Conservation (phyloP, 371 early-diverging fungal genomes). For the Mucor circinelloides region DNA sequence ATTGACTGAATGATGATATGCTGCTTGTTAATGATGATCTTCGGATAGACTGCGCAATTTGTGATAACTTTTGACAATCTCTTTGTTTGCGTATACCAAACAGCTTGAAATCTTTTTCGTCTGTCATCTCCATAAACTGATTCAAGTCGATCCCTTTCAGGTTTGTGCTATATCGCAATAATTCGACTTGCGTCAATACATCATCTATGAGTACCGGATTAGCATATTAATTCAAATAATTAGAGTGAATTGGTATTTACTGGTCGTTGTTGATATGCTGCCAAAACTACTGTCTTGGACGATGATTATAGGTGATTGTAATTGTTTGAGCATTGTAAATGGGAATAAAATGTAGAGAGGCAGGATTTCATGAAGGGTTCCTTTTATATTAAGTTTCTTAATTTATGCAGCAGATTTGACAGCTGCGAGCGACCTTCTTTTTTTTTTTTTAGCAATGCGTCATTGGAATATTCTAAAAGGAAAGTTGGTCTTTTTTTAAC, state of each 20-base stretch:
- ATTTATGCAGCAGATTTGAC: background rate
- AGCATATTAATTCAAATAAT: background rate
- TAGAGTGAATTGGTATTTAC: background rate
- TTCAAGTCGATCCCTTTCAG: conserved; percentile 9
- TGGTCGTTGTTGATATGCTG: conserved; percentile 12
- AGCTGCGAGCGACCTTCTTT: background rate
- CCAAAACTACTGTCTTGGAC: conserved; percentile 4
- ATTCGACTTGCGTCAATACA: conserved; percentile 3
- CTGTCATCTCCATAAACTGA: conserved; percentile 24
- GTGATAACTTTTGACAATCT: conserved; percentile 4
- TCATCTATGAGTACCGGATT: conserved; percentile 2
- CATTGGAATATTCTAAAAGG: background rate
- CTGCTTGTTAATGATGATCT: conserved; percentile 2
- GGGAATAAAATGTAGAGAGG: background rate
- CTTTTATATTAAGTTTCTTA: background rate
- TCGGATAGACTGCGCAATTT: conserved; percentile 12
- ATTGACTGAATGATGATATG: background rate
- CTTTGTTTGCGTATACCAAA: conserved; percentile 12
- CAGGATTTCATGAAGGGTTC: background rate
- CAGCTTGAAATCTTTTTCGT: conserved; percentile 14
- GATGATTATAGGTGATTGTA: conserved; percentile 10
- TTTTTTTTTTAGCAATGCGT: background rate
- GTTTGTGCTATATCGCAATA: conserved; percentile 8
- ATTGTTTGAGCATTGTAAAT: background rate
- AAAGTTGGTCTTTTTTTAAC: no score